These are phyloP conservation scores for Suillus occidentalis DNA, from an alignment of 768 basidiomycete genomes.

Conservation along the genomic window DNA sequence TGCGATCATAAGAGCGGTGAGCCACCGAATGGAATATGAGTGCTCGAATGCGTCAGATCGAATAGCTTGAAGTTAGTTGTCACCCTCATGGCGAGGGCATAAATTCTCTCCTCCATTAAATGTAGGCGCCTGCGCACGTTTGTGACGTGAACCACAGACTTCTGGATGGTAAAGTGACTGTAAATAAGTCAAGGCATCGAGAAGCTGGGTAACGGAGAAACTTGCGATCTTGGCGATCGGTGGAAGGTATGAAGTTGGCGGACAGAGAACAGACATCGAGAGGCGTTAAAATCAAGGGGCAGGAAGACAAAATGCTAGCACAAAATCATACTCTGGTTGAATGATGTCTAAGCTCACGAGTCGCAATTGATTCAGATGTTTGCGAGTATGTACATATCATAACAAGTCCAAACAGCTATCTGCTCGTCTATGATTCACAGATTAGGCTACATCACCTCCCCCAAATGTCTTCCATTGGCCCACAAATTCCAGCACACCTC, in stretches of 20 bases:
- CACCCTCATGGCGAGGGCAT: not conserved
- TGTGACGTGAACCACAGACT: constrained; percentile 58
- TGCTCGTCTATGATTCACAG: too few species aligned
- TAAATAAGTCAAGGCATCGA: constrained; percentile 50
- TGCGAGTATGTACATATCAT: not conserved
- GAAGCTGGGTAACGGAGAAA: constrained; percentile 37
- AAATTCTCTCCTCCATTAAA: not conserved
- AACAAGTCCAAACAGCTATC: not conserved
- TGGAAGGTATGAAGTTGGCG: constrained; percentile 57
- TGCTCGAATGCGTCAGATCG: constrained; percentile 70
- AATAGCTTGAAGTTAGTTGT: constrained; percentile 30
- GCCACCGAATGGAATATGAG: constrained; percentile 68
- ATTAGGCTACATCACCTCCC: not conserved
- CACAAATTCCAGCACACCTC: constrained; percentile 54
- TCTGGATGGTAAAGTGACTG: constrained; percentile 57
- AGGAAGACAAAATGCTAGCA: constrained; percentile 1
- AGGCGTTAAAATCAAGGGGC: not conserved
- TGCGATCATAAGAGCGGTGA: constrained; percentile 62
- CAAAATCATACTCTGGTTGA: not conserved
- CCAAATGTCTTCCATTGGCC: constrained; percentile 56
- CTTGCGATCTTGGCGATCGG: constrained; percentile 46
- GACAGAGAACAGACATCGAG: constrained; percentile 15
- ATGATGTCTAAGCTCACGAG: not conserved
- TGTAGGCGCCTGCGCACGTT: constrained; percentile 16
- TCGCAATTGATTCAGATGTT: not conserved